Base-by-base conservation (phyloP, 257 asterid species). In the Craterostigma plantagineum region DNA sequence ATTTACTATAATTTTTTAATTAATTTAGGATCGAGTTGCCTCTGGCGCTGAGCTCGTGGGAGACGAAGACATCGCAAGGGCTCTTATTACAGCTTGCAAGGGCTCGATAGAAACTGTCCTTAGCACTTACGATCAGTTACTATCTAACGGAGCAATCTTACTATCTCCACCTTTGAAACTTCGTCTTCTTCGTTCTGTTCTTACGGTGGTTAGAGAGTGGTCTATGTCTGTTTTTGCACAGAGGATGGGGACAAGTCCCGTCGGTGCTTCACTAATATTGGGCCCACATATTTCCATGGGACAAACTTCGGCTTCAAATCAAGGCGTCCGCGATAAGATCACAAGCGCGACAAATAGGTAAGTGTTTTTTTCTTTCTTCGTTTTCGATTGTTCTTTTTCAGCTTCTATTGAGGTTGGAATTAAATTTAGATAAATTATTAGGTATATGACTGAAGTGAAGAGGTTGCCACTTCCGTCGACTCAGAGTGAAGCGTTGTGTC, bases 11-110 rank as follows among this genome's bases (percentile, higher is more conserved):
- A 2, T 14, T 1, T 2, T 3, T 2, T 16, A 15, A 43, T 11
- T 16, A 12, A 15, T 51, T 60, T 62, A 83, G 99, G 99, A 83
- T 57, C 77, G 76, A 54, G 77, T 77, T 36, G 60, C 50, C 57
- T 68, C 91, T 7, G 84, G 92, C 38, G 72, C 44, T 27, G 99
- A 83, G 61, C 66, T 61, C 33, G 77, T 71, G 59, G 94, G 92
- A 33, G 99, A 90, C 49, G 99, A 90, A 66, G 96, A 79, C 64
- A 63, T 83, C 50, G 76, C 91, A 3, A 73, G 92, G 72, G 93
- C 92, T 53, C 75, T 90, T 62, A 61, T 83, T 37, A 77, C 80
- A 62, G 80, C 99, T 40, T 90, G 94, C 68, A 77, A 71, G 71
- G 87, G 94, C 56, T 71, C 91, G 27, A 60, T 65, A 47, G 99